Percentiles rank a stretch among this genome's conserved stretches.
phyloP scores from a whole-genome alignment of 2,329 filamentous ascomycete species.

The Fusarium sp. region DNA sequence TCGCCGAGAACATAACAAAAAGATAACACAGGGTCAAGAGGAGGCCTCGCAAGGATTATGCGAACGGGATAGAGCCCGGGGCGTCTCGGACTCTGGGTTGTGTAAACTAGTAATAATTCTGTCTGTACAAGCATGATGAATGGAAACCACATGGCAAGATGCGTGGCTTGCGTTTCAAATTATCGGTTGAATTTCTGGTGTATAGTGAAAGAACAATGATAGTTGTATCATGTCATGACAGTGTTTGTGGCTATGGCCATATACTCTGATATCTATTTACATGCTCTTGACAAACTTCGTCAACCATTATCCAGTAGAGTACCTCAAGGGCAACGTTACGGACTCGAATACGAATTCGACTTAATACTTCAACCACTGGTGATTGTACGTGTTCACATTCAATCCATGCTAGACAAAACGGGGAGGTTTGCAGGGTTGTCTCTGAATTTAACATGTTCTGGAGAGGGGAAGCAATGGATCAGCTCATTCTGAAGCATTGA shows the following conservation, averaged over 20 bases:
- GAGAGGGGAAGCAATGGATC: not conserved
- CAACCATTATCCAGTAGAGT: not conserved
- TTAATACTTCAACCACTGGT: not conserved
- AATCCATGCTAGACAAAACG: not conserved
- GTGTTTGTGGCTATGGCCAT: not conserved
- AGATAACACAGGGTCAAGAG: constrained; percentile 36
- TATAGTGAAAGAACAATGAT: not conserved
- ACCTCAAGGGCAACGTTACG: not conserved
- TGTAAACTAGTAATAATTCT: constrained; percentile 49
- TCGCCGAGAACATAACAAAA: constrained; percentile 32
- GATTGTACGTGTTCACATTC: not conserved
- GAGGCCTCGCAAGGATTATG: constrained; percentile 35
- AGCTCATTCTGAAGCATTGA: not conserved
- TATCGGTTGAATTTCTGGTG: not conserved
- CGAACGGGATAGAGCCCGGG: constrained; percentile 41
- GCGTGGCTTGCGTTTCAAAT: constrained; percentile 19
- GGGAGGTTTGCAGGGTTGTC: constrained; percentile 5
- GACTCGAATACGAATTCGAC: constrained; percentile 26
- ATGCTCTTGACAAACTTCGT: not conserved
- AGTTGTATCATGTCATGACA: not conserved
- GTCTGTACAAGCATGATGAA: constrained; percentile 47
- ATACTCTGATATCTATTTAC: not conserved
- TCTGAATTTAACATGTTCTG: constrained; percentile 10
- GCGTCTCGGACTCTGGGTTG: constrained; percentile 43
- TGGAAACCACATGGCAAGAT: constrained; percentile 38